Evolutionary conservation across 768 basidiomycete genomes (phyloP).

Genomic region (Hirschioporus abietinus): DNA sequence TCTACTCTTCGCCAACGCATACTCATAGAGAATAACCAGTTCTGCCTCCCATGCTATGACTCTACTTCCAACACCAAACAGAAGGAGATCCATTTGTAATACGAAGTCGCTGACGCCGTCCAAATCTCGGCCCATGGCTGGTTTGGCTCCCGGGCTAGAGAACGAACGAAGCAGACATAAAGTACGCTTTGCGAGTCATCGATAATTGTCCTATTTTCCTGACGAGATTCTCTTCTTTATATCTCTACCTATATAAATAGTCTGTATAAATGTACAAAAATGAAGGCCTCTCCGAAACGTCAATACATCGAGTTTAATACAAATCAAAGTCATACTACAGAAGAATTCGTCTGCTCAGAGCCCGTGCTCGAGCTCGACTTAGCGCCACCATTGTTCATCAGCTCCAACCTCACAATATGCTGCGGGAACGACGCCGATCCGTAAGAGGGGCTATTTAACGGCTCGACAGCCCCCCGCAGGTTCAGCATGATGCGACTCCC

Average conservation of each 20-base stretch:
- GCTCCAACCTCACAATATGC: not conserved
- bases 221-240: too few relatives aligned
- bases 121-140: constrained; percentile 27
- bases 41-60: constrained; percentile 69
- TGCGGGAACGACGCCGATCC: not conserved
- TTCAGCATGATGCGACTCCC: not conserved
- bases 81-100: constrained; percentile 47
- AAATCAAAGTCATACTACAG: too few relatives aligned
- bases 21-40: constrained; percentile 26
- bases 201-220: too few relatives aligned
- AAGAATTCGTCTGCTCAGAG: not conserved
- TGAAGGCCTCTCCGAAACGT: too few relatives aligned
- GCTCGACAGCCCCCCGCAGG: not conserved
- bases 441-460: not conserved
- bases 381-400: not conserved
- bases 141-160: constrained; percentile 32
- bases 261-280: too few relatives aligned
- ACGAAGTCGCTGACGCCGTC: constrained; percentile 52
- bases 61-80: constrained; percentile 54
- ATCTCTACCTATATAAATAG: too few relatives aligned
- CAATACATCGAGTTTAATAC: too few relatives aligned
- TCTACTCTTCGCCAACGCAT: constrained; percentile 30
- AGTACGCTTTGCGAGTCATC: too few relatives aligned
- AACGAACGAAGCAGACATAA: constrained; percentile 54
- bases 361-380: not conserved